These are phyloP conservation scores for Takashimella tepidaria DNA, from an alignment of 1,284 basidiomycete genomes.

Conservation along the genomic window DNA sequence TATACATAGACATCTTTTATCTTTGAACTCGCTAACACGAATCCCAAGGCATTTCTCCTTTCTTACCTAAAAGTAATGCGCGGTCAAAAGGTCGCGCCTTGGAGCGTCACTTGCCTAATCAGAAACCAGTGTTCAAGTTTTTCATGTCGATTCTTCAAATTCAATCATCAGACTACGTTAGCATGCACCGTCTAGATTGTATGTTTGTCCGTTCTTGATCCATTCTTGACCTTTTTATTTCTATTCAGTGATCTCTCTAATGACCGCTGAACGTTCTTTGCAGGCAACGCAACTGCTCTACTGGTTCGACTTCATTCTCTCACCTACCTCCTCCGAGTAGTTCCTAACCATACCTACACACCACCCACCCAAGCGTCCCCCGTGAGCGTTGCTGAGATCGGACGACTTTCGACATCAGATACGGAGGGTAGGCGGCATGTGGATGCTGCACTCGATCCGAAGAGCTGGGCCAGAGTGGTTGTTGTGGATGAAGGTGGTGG, in stretches of 20 bases:
- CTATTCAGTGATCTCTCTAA: neutral
- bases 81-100: neutral
- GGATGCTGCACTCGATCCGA: constrained; percentile 31
- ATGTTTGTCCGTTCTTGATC: too few relatives aligned
- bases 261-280: neutral
- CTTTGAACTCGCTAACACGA: too few relatives aligned
- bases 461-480: constrained; percentile 19
- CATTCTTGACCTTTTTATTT: constrained; percentile 2
- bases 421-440: constrained; percentile 28
- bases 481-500: constrained; percentile 38
- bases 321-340: constrained; percentile 21
- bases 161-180: constrained; percentile 17
- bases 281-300: constrained; percentile 24
- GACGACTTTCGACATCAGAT: constrained; percentile 1
- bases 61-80: constrained; percentile 15
- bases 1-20: neutral
- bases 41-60: constrained; percentile 26
- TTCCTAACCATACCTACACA: constrained; percentile 18
- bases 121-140: constrained; percentile 11
- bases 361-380: constrained; percentile 8
- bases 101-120: neutral
- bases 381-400: constrained; percentile 7
- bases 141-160: constrained; percentile 30
- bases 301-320: constrained; percentile 20
- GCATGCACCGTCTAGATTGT: constrained; percentile 20